phyloP scores from a whole-genome alignment of 1,284 basidiomycete genomes.

The Naganishia albida region DNA sequence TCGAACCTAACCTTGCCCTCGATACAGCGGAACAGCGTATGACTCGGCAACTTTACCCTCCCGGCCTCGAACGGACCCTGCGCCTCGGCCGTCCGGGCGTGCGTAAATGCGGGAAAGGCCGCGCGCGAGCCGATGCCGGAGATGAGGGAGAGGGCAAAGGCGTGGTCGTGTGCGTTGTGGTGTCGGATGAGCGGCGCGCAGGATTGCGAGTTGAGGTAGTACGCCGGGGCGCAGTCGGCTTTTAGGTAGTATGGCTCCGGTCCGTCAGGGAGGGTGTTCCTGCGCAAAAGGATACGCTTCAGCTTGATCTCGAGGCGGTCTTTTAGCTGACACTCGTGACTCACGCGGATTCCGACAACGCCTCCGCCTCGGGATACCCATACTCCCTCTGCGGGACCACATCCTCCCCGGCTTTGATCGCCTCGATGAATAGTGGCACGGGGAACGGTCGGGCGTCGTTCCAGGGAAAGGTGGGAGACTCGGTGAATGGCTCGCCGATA shows the following conservation, averaged over 20 bases:
- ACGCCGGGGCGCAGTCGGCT: slow-evolving; percentile 30
- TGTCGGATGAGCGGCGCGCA: slow-evolving; percentile 24
- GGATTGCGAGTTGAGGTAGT: slow-evolving; percentile 32
- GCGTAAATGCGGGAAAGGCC: slow-evolving; percentile 16
- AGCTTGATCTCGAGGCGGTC: too few relatives aligned
- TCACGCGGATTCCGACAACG: slow-evolving; percentile 23
- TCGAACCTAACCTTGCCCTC: slow-evolving; percentile 31
- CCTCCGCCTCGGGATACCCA: slow-evolving; percentile 24
- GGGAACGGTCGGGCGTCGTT: slow-evolving; percentile 29
- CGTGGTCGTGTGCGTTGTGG: slow-evolving; percentile 15
- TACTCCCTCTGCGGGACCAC: slow-evolving; percentile 29
- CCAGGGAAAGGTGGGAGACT: slow-evolving; percentile 29
- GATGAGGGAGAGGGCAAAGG: slow-evolving; percentile 29
- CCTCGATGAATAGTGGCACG: slow-evolving; percentile 32
- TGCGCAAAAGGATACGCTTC: background rate
- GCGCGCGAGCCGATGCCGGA: slow-evolving; percentile 29
- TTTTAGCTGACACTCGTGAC: background rate
- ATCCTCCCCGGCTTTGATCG: slow-evolving; percentile 32
- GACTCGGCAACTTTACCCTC: slow-evolving; percentile 21
- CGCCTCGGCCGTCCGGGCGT: background rate
- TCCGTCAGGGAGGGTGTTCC: slow-evolving; percentile 26
- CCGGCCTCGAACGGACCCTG: slow-evolving; percentile 18
- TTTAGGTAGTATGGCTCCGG: slow-evolving; percentile 29
- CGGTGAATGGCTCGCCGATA: slow-evolving; percentile 31
- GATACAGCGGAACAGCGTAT: slow-evolving; percentile 29